A percentile compares a stretch with the other conserved stretches of the same genome.
These are phyloP conservation scores for Sanghuangporus sanghuang DNA, from an alignment of 1,284 basidiomycete species.

Conservation along the genomic window DNA sequence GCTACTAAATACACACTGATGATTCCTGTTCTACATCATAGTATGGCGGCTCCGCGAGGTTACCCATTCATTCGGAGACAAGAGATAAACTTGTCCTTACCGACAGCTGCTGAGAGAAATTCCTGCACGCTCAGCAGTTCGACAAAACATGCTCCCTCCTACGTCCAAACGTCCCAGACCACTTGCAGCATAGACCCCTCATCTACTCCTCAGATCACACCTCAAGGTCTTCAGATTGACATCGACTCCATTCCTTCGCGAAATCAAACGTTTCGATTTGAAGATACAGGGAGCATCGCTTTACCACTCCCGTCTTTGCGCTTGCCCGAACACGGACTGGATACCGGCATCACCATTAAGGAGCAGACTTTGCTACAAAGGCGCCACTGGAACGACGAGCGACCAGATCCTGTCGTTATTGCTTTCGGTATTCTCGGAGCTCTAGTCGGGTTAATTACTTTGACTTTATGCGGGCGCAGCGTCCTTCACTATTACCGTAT, in stretches of 20 bases:
- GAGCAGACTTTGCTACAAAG: background rate
- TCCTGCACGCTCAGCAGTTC: too few species aligned
- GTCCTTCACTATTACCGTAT: constrained; percentile 38
- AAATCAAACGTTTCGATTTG: background rate
- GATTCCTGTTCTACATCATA: background rate
- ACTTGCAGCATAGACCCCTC: background rate
- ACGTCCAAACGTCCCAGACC: too few species aligned
- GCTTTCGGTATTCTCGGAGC: constrained; percentile 44
- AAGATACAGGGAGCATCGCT: background rate
- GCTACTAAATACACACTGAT: background rate
- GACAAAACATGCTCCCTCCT: too few species aligned
- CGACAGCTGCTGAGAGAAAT: too few species aligned
- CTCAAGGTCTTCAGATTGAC: background rate
- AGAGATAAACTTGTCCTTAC: too few species aligned
- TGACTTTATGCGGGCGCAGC: constrained; percentile 36
- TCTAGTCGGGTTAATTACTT: constrained; percentile 30
- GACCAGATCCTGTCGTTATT: constrained; percentile 31
- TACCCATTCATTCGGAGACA: too few species aligned
- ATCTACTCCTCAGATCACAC: background rate
- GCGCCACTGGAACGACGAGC: background rate
- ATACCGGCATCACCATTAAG: background rate
- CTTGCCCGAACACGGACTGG: background rate
- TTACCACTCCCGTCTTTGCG: background rate
- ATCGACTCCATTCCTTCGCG: background rate
- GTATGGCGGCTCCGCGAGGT: background rate